These are phyloP conservation scores for Neophaeococcomyces aloes DNA, from an alignment of 2,329 filamentous ascomycete species.

Conservation along the genomic window DNA sequence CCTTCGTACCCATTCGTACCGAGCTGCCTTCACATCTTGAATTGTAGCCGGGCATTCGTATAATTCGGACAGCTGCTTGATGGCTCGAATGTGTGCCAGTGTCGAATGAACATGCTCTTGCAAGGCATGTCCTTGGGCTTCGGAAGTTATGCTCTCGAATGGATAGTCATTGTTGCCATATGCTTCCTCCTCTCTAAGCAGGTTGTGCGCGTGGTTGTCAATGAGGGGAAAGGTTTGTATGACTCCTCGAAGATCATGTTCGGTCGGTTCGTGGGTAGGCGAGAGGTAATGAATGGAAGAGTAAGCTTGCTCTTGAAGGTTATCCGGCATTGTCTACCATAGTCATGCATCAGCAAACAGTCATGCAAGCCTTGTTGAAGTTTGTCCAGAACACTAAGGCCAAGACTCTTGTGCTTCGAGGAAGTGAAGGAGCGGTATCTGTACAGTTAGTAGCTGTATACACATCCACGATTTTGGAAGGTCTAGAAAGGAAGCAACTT, in stretches of 20 bases:
- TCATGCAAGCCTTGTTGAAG: too few species aligned
- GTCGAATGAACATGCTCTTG: slow-evolving; percentile 47
- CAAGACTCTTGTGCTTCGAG: too few species aligned
- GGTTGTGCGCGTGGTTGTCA: slow-evolving; percentile 40
- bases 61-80: slow-evolving; percentile 55
- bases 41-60: slow-evolving; percentile 57
- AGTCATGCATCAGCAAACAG: too few species aligned
- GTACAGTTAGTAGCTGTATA: too few species aligned
- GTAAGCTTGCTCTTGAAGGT: neutral
- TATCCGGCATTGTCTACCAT: neutral
- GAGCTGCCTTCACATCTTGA: slow-evolving; percentile 42
- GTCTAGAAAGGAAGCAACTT: too few species aligned
- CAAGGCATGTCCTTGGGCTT: slow-evolving; percentile 60
- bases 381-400: too few species aligned
- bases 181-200: slow-evolving; percentile 28
- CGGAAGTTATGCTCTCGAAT: slow-evolving; percentile 56
- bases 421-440: too few species aligned
- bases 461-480: too few species aligned
- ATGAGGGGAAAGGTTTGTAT: slow-evolving; percentile 35
- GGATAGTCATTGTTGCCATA: slow-evolving; percentile 28
- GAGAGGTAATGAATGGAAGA: slow-evolving; percentile 7
- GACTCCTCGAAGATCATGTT: slow-evolving; percentile 27
- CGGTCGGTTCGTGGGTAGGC: slow-evolving; percentile 8
- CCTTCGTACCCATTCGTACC: slow-evolving; percentile 37
- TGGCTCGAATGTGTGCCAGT: slow-evolving; percentile 59